phyloP scores from a whole-genome alignment of 495 filamentous ascomycete species.

The Umbilicaria muhlenbergii region DNA sequence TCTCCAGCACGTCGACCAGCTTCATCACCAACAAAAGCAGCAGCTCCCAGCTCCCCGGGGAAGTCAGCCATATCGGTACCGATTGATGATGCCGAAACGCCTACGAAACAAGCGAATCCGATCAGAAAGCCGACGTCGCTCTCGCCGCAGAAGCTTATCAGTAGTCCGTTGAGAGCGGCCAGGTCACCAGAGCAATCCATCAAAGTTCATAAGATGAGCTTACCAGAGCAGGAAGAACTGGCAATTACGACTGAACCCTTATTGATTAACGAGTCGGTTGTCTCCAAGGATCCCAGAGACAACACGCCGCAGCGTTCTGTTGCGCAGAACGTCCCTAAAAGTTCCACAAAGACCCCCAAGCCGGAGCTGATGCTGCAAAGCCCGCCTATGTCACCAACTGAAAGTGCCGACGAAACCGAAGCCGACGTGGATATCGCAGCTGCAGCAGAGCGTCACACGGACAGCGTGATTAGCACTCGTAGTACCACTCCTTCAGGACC shows the following conservation, averaged over 20 bases:
- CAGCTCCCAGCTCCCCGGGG: background rate
- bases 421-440: conserved; percentile 7
- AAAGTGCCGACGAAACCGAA: conserved; percentile 10
- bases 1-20: conserved; percentile 11
- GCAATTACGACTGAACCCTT: background rate
- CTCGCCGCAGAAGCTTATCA: background rate
- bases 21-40: background rate
- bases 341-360: background rate
- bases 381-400: background rate
- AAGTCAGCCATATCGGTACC: background rate
- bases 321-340: conserved; percentile 1
- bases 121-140: background rate
- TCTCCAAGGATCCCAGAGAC: background rate
- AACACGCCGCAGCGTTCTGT: conserved; percentile 10
- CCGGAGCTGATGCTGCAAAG: background rate
- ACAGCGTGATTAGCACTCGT: background rate
- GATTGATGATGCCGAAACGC: background rate
- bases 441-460: background rate
- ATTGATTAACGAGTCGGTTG: no score
- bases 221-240: background rate
- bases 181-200: conserved; percentile 1
- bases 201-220: conserved; percentile 2
- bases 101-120: background rate
- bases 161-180: conserved; percentile 1
- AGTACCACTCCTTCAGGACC: conserved; percentile 9